phyloP scores from a whole-genome alignment of 164 flowering plant species.

The Tetrastigma voinierianum region DNA sequence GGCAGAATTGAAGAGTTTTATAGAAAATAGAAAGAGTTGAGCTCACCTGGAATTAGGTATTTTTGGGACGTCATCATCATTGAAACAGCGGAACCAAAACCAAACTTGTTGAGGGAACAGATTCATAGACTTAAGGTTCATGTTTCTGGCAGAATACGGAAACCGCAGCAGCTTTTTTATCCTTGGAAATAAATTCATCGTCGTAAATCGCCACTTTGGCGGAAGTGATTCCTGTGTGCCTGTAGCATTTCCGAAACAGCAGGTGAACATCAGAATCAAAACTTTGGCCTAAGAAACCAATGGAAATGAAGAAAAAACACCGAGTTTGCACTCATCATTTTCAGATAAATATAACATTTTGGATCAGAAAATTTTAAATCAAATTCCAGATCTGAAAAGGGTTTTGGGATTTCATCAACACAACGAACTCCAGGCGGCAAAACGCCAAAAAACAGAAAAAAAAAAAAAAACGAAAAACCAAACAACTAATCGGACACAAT shows the following conservation, averaged over 20 bases:
- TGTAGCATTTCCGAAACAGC: slow-evolving; percentile 13
- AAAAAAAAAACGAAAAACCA: neutral
- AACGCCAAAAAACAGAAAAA: too few species aligned
- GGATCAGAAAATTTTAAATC: too few species aligned
- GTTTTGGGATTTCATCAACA: too few species aligned
- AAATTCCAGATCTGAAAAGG: too few species aligned
- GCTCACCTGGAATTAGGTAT: slow-evolving; percentile 28
- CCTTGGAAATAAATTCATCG: slow-evolving; percentile 42
- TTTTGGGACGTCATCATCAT: slow-evolving; percentile 17
- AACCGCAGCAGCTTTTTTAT: slow-evolving; percentile 16
- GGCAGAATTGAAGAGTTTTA: neutral
- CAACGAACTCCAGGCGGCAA: too few species aligned
- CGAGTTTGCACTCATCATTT: too few species aligned
- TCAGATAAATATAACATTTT: too few species aligned
- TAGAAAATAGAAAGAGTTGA: neutral
- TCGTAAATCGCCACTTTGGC: slow-evolving; percentile 13
- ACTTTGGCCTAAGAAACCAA: neutral
- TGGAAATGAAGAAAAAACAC: too few species aligned
- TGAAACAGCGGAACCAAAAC: slow-evolving; percentile 19
- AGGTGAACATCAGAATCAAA: slow-evolving; percentile 2
- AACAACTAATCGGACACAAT: neutral
- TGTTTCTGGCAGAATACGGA: neutral
- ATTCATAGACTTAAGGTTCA: slow-evolving; percentile 30
- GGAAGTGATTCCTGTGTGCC: slow-evolving; percentile 16
- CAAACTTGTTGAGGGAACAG: slow-evolving; percentile 40